Percentiles rank a stretch among this genome's conserved stretches.
phyloP scores from a whole-genome alignment of 225 moss, liverwort and hornwort species.

The Physcomitrellopsis africana region DNA sequence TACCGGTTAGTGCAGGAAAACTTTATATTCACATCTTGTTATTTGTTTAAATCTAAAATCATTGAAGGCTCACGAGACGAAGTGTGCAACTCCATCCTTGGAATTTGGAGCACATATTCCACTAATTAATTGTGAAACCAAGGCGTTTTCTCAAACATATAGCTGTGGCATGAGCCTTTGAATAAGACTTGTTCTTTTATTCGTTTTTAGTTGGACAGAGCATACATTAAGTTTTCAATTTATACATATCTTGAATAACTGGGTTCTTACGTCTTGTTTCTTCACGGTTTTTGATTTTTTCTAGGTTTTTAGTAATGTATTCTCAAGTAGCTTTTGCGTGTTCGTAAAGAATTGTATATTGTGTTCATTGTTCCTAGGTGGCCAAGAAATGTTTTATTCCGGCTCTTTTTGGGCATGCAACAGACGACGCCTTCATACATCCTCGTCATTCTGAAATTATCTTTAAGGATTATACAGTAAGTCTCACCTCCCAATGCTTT shows the following conservation, averaged over 20 bases:
- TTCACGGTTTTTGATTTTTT: no score
- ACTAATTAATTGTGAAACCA: background rate
- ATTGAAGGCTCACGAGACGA: background rate
- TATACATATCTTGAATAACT: no score
- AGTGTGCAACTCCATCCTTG: background rate
- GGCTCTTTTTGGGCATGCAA: constrained; percentile 93
- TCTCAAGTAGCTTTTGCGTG: background rate
- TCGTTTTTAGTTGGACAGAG: no score
- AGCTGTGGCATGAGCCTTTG: background rate
- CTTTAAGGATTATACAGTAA: constrained; percentile 77
- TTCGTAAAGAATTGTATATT: background rate
- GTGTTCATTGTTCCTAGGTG: constrained; percentile 49
- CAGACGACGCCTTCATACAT: constrained; percentile 86
- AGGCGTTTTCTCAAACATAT: background rate
- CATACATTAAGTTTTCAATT: no score
- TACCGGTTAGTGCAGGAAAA: constrained; percentile 55
- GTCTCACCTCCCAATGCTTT: constrained; percentile 27
- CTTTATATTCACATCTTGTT: background rate
- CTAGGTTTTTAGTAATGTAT: background rate
- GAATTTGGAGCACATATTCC: background rate
- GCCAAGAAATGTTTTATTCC: constrained; percentile 85
- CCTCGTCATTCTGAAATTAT: constrained; percentile 94
- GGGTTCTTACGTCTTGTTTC: no score
- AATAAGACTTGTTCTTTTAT: no score
- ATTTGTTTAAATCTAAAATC: background rate